Evolutionary conservation across 148 eudicot genomes (phyloP), one percentile per base, ranked within the genome.

Genomic region (Camellia sinensis): DNA sequence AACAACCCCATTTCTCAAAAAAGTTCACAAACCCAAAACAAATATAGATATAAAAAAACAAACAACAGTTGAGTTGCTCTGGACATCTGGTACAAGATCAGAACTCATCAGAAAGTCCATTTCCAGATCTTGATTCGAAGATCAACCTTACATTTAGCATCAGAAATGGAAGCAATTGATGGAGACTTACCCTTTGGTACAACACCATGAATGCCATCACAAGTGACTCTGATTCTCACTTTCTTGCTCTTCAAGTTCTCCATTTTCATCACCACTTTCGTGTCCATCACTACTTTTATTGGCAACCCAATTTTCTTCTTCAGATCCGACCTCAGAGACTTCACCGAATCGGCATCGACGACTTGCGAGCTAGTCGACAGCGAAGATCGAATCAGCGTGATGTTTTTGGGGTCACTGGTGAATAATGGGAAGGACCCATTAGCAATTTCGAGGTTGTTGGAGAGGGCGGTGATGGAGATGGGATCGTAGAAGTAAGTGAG

Each of bases 91-190:
- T 29, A 29, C 37, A 29, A 29, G 37, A 29, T 29, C 37, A 29
- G 37, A 29, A 29, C 37, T 29, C 37, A 80, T 78, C 82, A 93
- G 79, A 95, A 92, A 0, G 95, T 92, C 80, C 89, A 91, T 88
- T 92, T 96, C 95, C 92, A 92, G 90, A 96, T 96, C 98, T 90
- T 94, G 89, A 96, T 85, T 69, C 96, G 81, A 18, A 94, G 94
- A 92, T 93, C 97, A 81, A 96, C 95, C 93, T 94, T 91, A 91
- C 99, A 96, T 74, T 90, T 92, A 2, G 92, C 85, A 18, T 83
- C 62, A 0, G 87, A 12, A n/a, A 81, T 88, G 5, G 85, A 75
- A 3, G 88, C 97, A 5, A 71, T 76, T 3, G 88, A 67, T 14
- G 90, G 76, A 0, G 62, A 54, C 65, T 89, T 90, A 0, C 89